phyloP scores from a whole-genome alignment of 2,329 filamentous ascomycete genomes.

The Rachicladosporium sp. region DNA sequence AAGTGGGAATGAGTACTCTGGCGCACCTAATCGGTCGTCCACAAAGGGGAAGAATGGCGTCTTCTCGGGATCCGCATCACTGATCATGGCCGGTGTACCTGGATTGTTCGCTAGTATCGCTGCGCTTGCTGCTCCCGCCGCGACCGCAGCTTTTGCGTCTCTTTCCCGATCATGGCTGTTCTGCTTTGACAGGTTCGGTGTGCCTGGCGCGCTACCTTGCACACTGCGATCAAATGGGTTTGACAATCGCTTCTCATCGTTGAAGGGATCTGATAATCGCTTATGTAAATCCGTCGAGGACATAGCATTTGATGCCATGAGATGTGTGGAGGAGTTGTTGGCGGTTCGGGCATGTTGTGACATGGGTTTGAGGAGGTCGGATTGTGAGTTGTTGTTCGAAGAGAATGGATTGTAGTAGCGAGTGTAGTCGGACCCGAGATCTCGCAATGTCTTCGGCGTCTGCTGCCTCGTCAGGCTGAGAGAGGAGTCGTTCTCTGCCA shows the following conservation, averaged over 20 bases:
- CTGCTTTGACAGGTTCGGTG: slow-evolving; percentile 5
- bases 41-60: slow-evolving; percentile 28
- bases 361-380: slow-evolving; percentile 16
- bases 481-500: slow-evolving; percentile 15
- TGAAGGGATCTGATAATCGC: slow-evolving; percentile 23
- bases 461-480: slow-evolving; percentile 15
- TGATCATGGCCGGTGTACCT: slow-evolving; percentile 18
- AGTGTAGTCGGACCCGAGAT: slow-evolving; percentile 25
- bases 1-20: slow-evolving; percentile 32
- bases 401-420: slow-evolving; percentile 28
- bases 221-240: slow-evolving; percentile 14
- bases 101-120: slow-evolving; percentile 1
- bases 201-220: slow-evolving; percentile 12
- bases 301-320: slow-evolving; percentile 6
- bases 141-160: slow-evolving; percentile 5
- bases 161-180: slow-evolving; percentile 9
- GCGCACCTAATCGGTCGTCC: slow-evolving; percentile 36
- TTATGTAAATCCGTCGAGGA: slow-evolving; percentile 15
- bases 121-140: slow-evolving; percentile 2
- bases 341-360: slow-evolving; percentile 8
- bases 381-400: slow-evolving; percentile 21
- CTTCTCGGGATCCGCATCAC: slow-evolving; percentile 23
- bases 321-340: slow-evolving; percentile 14
- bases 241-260: slow-evolving; percentile 17
- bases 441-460: slow-evolving; percentile 23